phyloP scores from a whole-genome alignment of 345 rosid species.

The Populus davidiana region DNA sequence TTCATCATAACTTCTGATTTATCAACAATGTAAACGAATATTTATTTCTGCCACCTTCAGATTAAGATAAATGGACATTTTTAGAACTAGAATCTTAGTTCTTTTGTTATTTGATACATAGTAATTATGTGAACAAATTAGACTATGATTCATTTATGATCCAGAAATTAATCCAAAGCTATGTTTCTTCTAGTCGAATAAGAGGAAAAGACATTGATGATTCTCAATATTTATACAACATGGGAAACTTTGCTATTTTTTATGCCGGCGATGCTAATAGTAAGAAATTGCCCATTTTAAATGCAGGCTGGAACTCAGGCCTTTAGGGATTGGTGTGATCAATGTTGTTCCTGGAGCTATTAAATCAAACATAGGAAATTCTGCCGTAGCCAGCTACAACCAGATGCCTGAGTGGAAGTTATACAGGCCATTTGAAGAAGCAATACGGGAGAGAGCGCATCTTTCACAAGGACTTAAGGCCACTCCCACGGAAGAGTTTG shows the following conservation, averaged over 20 bases:
- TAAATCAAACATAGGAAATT: slow-evolving; percentile 70
- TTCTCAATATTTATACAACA: background rate
- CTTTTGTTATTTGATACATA: no score
- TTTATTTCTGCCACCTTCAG: background rate
- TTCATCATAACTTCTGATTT: background rate
- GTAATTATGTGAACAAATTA: no score
- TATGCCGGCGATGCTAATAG: background rate
- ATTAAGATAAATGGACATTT: background rate
- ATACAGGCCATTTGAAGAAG: slow-evolving; percentile 63
- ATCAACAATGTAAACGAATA: background rate
- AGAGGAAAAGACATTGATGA: no score
- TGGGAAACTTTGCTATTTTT: background rate
- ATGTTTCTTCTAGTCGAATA: no score
- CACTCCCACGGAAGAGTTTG: slow-evolving; percentile 71
- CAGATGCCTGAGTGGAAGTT: slow-evolving; percentile 78
- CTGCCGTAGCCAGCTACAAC: slow-evolving; percentile 50
- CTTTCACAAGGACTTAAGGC: slow-evolving; percentile 51
- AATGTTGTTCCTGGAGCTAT: slow-evolving; percentile 78
- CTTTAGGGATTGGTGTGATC: slow-evolving; percentile 71
- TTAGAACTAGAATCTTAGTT: no score
- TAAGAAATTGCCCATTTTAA: background rate
- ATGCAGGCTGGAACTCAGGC: slow-evolving; percentile 72
- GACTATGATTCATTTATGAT: no score
- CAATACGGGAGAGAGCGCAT: slow-evolving; percentile 51
- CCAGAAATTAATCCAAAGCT: no score